Evolutionary conservation across 2,329 filamentous ascomycete species (phyloP).

Genomic region (Aspergillus fructus): DNA sequence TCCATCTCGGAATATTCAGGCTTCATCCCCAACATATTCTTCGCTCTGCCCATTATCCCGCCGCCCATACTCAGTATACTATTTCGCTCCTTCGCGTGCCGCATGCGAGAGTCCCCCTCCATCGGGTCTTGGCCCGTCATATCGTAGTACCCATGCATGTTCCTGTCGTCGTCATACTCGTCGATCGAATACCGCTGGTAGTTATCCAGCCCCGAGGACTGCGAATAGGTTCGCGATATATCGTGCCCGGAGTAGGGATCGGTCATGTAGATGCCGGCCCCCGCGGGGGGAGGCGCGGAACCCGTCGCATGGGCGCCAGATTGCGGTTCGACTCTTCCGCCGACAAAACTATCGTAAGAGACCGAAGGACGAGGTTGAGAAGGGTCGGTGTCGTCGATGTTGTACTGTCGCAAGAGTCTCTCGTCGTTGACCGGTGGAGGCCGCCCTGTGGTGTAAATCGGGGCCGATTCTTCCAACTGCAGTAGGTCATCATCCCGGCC

Average conservation of each 20-base stretch:
- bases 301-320: constrained; percentile 47
- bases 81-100: constrained; percentile 73
- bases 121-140: constrained; percentile 61
- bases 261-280: constrained; percentile 35
- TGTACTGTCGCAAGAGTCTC: constrained; percentile 72
- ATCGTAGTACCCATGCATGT: constrained; percentile 70
- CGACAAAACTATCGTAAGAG: constrained; percentile 94
- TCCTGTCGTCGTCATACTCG: constrained; percentile 76
- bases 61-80: constrained; percentile 86
- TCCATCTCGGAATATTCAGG: constrained; percentile 97
- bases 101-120: constrained; percentile 47
- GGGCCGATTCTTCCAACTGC: constrained; percentile 40
- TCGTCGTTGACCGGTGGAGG: constrained; percentile 78
- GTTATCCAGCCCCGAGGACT: constrained; percentile 80
- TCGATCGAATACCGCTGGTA: constrained; percentile 90
- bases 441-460: constrained; percentile 70
- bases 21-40: constrained; percentile 86
- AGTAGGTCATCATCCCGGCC: constrained; percentile 46
- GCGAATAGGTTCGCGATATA: constrained; percentile 57
- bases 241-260: constrained; percentile 39
- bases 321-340: constrained; percentile 56
- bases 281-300: constrained; percentile 28
- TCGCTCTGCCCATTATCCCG: constrained; percentile 80
- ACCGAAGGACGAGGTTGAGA: constrained; percentile 74
- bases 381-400: constrained; percentile 65